phyloP scores from a whole-genome alignment of 768 basidiomycete species.

The Sistotremastrum niveocremeum region DNA sequence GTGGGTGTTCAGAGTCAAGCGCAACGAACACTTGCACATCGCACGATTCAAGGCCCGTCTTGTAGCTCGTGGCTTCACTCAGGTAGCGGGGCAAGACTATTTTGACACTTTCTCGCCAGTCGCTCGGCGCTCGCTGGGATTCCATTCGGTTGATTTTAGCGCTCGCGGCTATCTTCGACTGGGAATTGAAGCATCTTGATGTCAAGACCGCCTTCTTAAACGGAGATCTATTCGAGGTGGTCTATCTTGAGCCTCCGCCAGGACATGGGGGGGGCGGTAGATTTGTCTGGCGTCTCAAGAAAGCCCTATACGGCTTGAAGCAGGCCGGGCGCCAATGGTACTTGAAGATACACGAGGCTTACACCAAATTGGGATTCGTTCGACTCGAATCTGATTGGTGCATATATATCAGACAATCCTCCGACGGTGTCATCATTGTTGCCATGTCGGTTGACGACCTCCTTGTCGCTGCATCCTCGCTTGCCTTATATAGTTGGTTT shows the following conservation, averaged over 20 bases:
- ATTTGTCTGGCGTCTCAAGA: constrained; percentile 6
- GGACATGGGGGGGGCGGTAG: too few relatives aligned
- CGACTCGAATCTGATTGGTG: constrained; percentile 5
- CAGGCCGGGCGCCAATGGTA: constrained; percentile 13
- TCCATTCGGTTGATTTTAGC: constrained; percentile 24
- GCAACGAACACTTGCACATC: constrained; percentile 11
- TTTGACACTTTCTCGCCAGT: too few relatives aligned
- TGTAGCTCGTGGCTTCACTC: constrained; percentile 29
- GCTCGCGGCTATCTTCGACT: constrained; percentile 20
- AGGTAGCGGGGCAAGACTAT: constrained; percentile 29
- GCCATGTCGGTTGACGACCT: constrained; percentile 18
- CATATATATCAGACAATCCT: constrained; percentile 2
- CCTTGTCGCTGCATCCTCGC: neutral
- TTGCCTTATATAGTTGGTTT: neutral
- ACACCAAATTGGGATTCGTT: constrained; percentile 4
- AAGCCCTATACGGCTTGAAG: constrained; percentile 17
- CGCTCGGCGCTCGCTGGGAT: too few relatives aligned
- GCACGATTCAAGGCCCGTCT: constrained; percentile 23
- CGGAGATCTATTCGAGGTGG: too few relatives aligned
- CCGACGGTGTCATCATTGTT: constrained; percentile 4
- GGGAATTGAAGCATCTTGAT: constrained; percentile 26
- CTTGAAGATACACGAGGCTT: constrained; percentile 1
- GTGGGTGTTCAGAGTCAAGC: constrained; percentile 18
- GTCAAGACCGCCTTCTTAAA: constrained; percentile 28
- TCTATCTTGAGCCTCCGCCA: too few relatives aligned